Percentiles rank a stretch among this genome's conserved stretches.
Conservation (phyloP, 805 yeast genomes). For the Scheffersomyces lignosus region DNA sequence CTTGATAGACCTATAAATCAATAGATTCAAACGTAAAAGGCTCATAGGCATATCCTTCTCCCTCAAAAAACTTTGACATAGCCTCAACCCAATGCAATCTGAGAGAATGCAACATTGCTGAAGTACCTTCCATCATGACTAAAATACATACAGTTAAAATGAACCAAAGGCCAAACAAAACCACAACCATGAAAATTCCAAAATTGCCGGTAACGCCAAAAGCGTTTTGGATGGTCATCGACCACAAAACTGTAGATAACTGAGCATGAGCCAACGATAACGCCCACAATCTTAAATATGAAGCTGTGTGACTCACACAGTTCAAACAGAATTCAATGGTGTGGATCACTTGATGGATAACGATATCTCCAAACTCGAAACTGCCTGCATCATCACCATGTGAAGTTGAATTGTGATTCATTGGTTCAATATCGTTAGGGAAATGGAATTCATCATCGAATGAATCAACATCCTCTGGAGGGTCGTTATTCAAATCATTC, state of each 20-base stretch:
- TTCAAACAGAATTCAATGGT: slow-evolving; percentile 96
- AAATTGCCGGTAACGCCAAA: slow-evolving; percentile 62
- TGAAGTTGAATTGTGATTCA: slow-evolving; percentile 26
- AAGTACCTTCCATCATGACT: slow-evolving; percentile 97
- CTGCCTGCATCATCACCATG: slow-evolving; percentile 57
- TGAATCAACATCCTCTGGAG: slow-evolving; percentile 18
- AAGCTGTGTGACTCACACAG: slow-evolving; percentile 98
- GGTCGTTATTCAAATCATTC: slow-evolving; percentile 17
- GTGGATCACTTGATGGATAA: slow-evolving; percentile 96
- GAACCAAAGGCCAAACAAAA: slow-evolving; percentile 94
- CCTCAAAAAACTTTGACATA: slow-evolving; percentile 96
- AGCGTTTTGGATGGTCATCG: slow-evolving; percentile 85
- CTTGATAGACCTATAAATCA: slow-evolving; percentile 4
- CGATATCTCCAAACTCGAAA: slow-evolving; percentile 84
- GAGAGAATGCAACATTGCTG: slow-evolving; percentile 98
- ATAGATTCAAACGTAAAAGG: slow-evolving; percentile 69
- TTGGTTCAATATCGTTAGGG: slow-evolving; percentile 40
- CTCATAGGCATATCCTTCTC: slow-evolving; percentile 88
- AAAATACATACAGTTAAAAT: slow-evolving; percentile 84
- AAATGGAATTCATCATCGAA: slow-evolving; percentile 20
- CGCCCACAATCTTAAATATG: slow-evolving; percentile 96
- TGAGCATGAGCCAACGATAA: slow-evolving; percentile 96
- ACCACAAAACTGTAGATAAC: slow-evolving; percentile 91
- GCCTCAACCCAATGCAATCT: slow-evolving; percentile 99
- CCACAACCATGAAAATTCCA: slow-evolving; percentile 74